These are phyloP conservation scores for Aeschynomene evenia DNA, from an alignment of 306 rosid species.

Conservation along the genomic window DNA sequence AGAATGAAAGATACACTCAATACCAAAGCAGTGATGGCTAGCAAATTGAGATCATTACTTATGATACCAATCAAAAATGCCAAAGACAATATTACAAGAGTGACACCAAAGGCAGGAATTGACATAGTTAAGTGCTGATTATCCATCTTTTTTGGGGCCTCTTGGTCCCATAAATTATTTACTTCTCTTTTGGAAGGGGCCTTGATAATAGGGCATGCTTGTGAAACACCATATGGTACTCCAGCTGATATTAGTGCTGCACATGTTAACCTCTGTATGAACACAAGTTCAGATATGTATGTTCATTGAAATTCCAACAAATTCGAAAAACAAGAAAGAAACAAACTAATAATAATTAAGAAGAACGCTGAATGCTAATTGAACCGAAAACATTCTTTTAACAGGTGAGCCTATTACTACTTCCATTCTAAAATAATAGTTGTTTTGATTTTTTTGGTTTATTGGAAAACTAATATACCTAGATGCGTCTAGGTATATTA, in stretches of 20 bases:
- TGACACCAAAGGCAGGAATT: neutral
- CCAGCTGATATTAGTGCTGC: neutral
- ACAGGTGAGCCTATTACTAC: too few relatives aligned
- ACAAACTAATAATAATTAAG: too few relatives aligned
- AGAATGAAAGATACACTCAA: neutral
- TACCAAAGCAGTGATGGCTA: neutral
- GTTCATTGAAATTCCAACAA: too few relatives aligned
- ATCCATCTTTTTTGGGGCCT: neutral
- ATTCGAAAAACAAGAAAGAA: too few relatives aligned
- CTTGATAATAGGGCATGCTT: neutral
- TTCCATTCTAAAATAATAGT: too few relatives aligned
- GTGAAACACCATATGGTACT: neutral
- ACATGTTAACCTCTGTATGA: slow-evolving; percentile 5
- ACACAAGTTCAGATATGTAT: neutral
- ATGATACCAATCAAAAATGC: slow-evolving; percentile 33
- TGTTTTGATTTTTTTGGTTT: too few relatives aligned
- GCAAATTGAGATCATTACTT: slow-evolving; percentile 4
- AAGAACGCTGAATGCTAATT: too few relatives aligned
- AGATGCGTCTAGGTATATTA: too few relatives aligned
- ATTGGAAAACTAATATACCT: too few relatives aligned
- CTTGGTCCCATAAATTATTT: too few relatives aligned
- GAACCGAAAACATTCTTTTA: too few relatives aligned
- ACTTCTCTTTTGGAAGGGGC: too few relatives aligned
- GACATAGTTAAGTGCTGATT: neutral
- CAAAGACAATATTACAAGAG: slow-evolving; percentile 14